Base-by-base conservation (phyloP, 441 rosid species). In the Brassica hybrid region DNA sequence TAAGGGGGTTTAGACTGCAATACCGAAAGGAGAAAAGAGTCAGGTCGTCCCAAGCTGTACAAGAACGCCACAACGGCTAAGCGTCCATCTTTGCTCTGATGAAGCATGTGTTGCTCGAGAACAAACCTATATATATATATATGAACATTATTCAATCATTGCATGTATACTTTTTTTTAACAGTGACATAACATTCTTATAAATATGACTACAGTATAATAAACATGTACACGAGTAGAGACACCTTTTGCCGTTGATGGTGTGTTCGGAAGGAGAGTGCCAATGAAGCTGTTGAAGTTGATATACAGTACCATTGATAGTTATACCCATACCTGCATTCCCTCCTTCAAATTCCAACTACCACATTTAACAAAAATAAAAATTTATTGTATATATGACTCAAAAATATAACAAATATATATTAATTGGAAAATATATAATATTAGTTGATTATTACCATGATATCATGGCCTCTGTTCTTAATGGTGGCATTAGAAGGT, bases 201-300 rank as follows among this genome's bases (percentile, higher is more conserved):
- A 57, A 57, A 10, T 57, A 19, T n/a, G n/a, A n/a, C n/a, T n/a
- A n/a, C n/a, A n/a, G n/a, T n/a, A n/a, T n/a, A n/a, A n/a, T n/a
- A n/a, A n/a, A n/a, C n/a, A 56, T 18, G 2, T 14, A 71, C 25
- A 52, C 16, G 30, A 43, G 11, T 73, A 52, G n/a, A 58, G 27
- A 52, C 52, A 73, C 91, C 93, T 91, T 61, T 76, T 83, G 80
- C 91, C 93, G 65, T 90, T 80, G 80, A 93, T 73, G 70, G 91
- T 83, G 34, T 91, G 95, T 85, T 93, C 97, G 3, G 97, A 93
- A 67, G 97, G 95, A 2, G 93, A 74, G 76, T 93, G 98, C 97
- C 98, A 93, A 58, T 93, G 98, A 67, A 80, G 70, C 76, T 91
- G 92, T 59, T 80, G 82, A 69, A 93, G 95, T 64, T 83, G 45